Conservation (phyloP, 352 stramenopile species). For the Phytophthora rubi region DNA sequence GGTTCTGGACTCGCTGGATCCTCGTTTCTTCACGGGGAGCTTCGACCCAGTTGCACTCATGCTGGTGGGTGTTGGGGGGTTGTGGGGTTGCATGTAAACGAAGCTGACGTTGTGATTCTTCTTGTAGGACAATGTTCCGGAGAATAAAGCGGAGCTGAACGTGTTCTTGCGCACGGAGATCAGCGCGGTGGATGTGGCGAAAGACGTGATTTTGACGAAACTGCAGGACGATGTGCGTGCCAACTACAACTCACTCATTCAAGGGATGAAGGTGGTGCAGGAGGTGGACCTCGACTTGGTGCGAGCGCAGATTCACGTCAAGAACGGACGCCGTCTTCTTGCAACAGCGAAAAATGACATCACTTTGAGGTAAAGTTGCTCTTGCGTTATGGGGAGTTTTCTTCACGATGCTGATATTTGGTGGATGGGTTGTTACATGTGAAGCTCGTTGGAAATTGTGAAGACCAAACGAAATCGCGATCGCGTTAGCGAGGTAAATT, state of each 20-base stretch:
- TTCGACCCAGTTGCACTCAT: conserved; percentile 78
- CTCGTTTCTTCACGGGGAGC: conserved; percentile 81
- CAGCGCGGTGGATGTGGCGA: conserved; percentile 80
- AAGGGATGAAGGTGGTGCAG: conserved; percentile 89
- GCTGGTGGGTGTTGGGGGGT: conserved; percentile 47
- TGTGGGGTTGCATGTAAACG: not conserved
- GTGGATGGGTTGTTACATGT: conserved; percentile 5
- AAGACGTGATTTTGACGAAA: conserved; percentile 74
- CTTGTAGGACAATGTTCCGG: conserved; percentile 68
- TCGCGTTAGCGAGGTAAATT: conserved; percentile 64
- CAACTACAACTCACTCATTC: conserved; percentile 82
- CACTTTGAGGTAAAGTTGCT: conserved; percentile 55
- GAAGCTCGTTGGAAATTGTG: conserved; percentile 80
- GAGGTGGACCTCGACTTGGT: conserved; percentile 88
- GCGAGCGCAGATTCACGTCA: conserved; percentile 87
- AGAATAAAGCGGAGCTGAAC: conserved; percentile 53
- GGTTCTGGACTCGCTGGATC: conserved; percentile 71
- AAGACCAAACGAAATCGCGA: conserved; percentile 86
- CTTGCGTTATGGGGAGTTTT: not conserved
- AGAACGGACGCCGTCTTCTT: conserved; percentile 81
- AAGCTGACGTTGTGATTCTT: not conserved
- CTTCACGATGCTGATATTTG: not conserved
- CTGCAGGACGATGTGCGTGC: conserved; percentile 85
- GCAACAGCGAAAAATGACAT: conserved; percentile 76
- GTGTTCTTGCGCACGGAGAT: conserved; percentile 84